Evolutionary conservation across 2,329 filamentous ascomycete species (phyloP), one percentile per base, ranked within the genome.

Genomic region (Atkinsonella texensis): DNA sequence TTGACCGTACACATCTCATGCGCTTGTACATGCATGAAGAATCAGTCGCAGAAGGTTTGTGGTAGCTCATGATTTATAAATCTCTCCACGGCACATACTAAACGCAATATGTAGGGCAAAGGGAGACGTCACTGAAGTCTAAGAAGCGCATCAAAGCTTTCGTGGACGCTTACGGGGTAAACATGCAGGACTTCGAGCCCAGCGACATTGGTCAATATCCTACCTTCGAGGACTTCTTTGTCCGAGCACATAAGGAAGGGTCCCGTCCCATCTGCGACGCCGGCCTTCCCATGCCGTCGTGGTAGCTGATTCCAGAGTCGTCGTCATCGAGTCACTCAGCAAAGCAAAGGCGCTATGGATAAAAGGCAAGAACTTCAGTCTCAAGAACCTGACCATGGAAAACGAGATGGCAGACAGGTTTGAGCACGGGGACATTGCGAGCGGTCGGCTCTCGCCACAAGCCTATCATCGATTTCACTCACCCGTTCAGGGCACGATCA

Each of bases 391-490:
- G 1, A 58, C 71, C 8, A 63, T 63, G 52, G 65, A 68, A 50
- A 56, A 55, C 32, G 56, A 66, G 11, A 54, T 67, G 0, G 65
- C 63, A 5, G 53, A 57, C n/a, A 53, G 56, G 23, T 73, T 68
- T 52, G 57, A 58, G 5, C 60, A 66, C 15, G 68, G 63, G 1
- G 59, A 65, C 0, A 59, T 73, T 9, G 70, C 69, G 5, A 70
- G 67, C 51, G 71, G 70, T 51, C 63, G 68, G 4, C 58, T 74
- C 2, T 67, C 63, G 28, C 69, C 69, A 11, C 70, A 73, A 60
- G 70, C 73, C 56, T 73, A 73, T 53, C 70, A 74, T 55, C 64
- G 71, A 4, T 74, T 68, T 54, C 70, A 73, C 58, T 66, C 64
- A 3, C 71, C 71, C 3, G 68, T 73, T 3, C 60, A 59, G 0